Base-by-base conservation (phyloP, 495 filamentous ascomycete species). In the Aspergillus conjunctus region DNA sequence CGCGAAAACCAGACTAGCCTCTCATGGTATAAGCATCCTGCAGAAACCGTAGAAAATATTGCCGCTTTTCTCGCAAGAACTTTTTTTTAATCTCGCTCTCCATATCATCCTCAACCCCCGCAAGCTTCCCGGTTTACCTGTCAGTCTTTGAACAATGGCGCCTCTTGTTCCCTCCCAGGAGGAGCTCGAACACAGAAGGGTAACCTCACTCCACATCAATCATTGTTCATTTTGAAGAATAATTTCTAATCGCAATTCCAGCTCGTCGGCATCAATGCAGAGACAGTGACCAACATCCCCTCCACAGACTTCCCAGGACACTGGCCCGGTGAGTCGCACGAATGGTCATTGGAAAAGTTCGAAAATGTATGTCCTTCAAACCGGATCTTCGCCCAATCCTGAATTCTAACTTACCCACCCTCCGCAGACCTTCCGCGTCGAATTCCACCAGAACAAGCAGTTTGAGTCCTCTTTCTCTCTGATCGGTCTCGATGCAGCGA, bases 251-350 rank as follows among this genome's bases (percentile, higher is more conserved):
- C 22, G n/a, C 65, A n/a, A 45, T 49, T 39, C 58, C 64, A 97
- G 91, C 87, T 90, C 58, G 87, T 99, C 69, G 85, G 87, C 63
- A 86, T 98, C 78, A 89, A 93, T 73, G 77, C 84, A 49, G 93
- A 98, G 73, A 96, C 89, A 22, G 87, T 98, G 65, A 91, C 88
- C 61, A 87, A 98, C 74, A 87, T 93, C 69, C 80, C 90, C 66
- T 90, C 90, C 30, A 95, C 86, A 62, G 93, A 97, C 70, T 96
- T 91, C 74, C 95, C 95, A 3, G 87, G 87, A 45, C 90, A 96
- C 74, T 96, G 86, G 76, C 90, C 91, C 3, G 91, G 90, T 63
- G 94, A 99, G 77, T 89, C 95, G 74, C 87, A 96, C 71, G 77
- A 83, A 41, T 99, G 93, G 93, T 82, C 88, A 63, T 75, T 91